A percentile compares a stretch with the other conserved stretches of the same genome.
These are phyloP conservation scores for Tetradesmus obliquus DNA, from an alignment of 139 green algal species.

Conservation along the genomic window DNA sequence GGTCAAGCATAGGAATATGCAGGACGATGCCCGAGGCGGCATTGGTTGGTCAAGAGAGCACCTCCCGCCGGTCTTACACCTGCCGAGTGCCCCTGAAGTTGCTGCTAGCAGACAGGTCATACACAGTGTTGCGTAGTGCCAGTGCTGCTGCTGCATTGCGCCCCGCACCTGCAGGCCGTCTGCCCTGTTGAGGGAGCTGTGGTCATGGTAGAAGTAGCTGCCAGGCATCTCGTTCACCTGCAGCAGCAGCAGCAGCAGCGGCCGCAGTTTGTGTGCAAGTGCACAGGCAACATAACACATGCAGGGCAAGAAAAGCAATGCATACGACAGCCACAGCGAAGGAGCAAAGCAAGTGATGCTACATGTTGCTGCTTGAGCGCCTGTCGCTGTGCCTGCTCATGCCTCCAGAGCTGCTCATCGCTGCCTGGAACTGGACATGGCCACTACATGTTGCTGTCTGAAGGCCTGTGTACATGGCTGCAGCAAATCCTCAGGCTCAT, in stretches of 20 bases:
- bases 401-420: not conserved
- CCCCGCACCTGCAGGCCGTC: conserved; percentile 58
- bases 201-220: conserved; percentile 75
- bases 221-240: conserved; percentile 49
- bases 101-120: too few species aligned
- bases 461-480: not conserved
- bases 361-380: too few species aligned
- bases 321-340: not conserved
- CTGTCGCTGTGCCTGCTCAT: too few species aligned
- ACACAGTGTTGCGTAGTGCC: too few species aligned
- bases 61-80: not conserved
- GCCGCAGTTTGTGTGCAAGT: not conserved
- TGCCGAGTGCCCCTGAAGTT: too few species aligned
- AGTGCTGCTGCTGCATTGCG: not conserved
- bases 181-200: conserved; percentile 52
- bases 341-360: too few species aligned
- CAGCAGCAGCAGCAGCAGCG: not conserved
- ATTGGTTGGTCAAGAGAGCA: too few species aligned
- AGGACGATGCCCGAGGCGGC: too few species aligned
- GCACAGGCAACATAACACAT: not conserved
- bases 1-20: too few species aligned
- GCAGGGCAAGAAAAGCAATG: not conserved
- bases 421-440: not conserved
- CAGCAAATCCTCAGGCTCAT: not conserved
- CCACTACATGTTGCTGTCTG: too few species aligned